These are phyloP conservation scores for Tuber microsphaerosporum DNA, from an alignment of 495 filamentous ascomycete species.

Conservation along the genomic window DNA sequence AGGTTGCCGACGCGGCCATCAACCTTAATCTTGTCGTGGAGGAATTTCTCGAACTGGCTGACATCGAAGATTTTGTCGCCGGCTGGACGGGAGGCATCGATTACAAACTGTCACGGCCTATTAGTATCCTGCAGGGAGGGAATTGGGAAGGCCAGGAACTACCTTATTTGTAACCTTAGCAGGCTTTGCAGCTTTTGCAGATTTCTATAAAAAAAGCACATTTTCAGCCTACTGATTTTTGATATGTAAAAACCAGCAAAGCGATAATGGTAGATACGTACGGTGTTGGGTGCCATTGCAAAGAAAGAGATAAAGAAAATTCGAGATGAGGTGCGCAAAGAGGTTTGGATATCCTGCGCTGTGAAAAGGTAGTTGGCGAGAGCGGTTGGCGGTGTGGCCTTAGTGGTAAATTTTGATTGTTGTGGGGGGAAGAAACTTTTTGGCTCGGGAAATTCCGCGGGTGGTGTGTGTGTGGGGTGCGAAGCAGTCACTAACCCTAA, in stretches of 20 bases:
- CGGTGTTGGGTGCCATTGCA: slow-evolving; percentile 58
- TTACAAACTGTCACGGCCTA: slow-evolving; percentile 65
- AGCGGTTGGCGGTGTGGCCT: background rate
- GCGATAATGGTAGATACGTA: slow-evolving; percentile 65
- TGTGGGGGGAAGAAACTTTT: background rate
- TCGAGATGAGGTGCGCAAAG: slow-evolving; percentile 54
- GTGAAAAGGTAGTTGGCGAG: slow-evolving; percentile 15
- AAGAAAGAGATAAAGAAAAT: slow-evolving; percentile 23
- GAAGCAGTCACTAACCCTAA: background rate
- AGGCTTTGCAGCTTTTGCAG: slow-evolving; percentile 52
- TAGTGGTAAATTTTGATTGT: background rate
- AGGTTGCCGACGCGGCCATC: slow-evolving; percentile 97
- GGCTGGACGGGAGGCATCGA: slow-evolving; percentile 95
- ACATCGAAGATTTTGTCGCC: slow-evolving; percentile 99
- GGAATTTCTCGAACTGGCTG: slow-evolving; percentile 98
- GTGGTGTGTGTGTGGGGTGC: background rate
- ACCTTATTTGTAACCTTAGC: slow-evolving; percentile 61
- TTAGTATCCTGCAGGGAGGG: slow-evolving; percentile 20
- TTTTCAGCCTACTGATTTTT: slow-evolving; percentile 93
- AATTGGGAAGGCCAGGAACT: slow-evolving; percentile 27
- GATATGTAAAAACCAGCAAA: slow-evolving; percentile 61
- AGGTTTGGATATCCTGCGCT: slow-evolving; percentile 54
- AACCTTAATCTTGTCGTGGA: slow-evolving; percentile 99
- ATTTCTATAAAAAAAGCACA: slow-evolving; percentile 57
- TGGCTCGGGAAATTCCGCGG: background rate